Base-by-base conservation (phyloP, 768 basidiomycete genomes). In the Termitomyces sp. region DNA sequence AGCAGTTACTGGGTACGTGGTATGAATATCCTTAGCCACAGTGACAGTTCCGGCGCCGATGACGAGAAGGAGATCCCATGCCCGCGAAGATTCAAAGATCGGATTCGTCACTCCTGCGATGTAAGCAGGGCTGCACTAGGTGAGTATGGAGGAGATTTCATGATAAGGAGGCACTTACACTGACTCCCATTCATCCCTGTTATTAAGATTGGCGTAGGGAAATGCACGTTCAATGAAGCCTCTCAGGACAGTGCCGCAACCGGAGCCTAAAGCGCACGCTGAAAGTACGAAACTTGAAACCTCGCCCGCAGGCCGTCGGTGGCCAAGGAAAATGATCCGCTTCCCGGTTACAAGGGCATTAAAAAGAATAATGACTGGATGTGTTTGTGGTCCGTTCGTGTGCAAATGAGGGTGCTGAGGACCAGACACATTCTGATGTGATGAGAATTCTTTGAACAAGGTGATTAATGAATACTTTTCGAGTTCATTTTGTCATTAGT, bases 91-190 rank as follows among this genome's bases (percentile, higher is more conserved):
- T 67, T 96, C 93, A 72, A 98, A 98, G 48, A 98, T 94, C 2
- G 95, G 97, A 67, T 99, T 99, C 1, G 93, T 95, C 3, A 98
- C 96, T 1, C 97, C 97, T 11, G 95, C 97, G 54, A 99, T 95
- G 68, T 88, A 99, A 13, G 93, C 96, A 4, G 91, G 87, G 41
- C 93, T 94, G 63, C 37, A 53, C 62, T 9, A 39, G 24, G 47
- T 41, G 53, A 57, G 46, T 24, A 62, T 31, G 9, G 18, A 18
- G 16, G 34, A 41, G 9, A 20, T 6, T 31, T 4, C 11, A 24
- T 16, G 9, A n/a, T 49, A 34, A 13, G 47, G 50, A 51, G 59
- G 46, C 46, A 80, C 89, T 75, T 75, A 94, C 93, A 88, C 87
- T 8, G 85, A 81, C 72, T 95, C 90, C 83, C 95, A 90, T 66